A percentile compares a stretch with the other conserved stretches of the same genome.
These are phyloP conservation scores for Vickermania ingenoplastis DNA, from an alignment of 208 protist genomes.

Conservation along the genomic window DNA sequence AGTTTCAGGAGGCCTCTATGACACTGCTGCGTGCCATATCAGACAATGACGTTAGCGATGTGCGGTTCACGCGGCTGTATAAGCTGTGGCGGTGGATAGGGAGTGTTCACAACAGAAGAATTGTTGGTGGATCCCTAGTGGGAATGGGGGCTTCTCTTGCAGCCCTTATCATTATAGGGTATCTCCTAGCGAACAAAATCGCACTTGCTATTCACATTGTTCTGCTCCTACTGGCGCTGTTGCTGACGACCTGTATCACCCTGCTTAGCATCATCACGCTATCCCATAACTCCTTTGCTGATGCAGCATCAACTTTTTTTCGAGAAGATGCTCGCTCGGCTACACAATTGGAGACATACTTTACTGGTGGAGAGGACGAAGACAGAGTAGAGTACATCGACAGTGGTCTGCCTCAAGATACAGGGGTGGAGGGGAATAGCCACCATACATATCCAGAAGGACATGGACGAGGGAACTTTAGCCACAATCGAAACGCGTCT, in stretches of 20 bases:
- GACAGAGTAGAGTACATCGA: background rate
- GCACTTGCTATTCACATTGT: conserved; percentile 18
- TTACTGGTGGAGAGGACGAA: conserved; percentile 16
- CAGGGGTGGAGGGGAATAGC: background rate
- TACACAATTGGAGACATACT: conserved; percentile 20
- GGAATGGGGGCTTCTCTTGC: conserved; percentile 16
- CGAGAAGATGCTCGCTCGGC: conserved; percentile 22
- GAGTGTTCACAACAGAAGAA: background rate
- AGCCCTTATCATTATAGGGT: conserved; percentile 27
- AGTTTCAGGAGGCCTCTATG: background rate
- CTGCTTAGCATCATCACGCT: conserved; percentile 22
- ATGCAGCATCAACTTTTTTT: conserved; percentile 33
- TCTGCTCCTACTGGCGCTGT: conserved; percentile 19
- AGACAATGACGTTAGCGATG: conserved; percentile 1
- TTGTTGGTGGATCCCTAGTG: conserved; percentile 1
- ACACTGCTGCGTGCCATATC: background rate
- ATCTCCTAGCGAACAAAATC: conserved; percentile 15
- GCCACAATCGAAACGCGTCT: background rate
- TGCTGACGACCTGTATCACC: conserved; percentile 14
- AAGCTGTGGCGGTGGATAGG: background rate
- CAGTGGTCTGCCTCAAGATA: background rate
- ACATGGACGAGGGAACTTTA: too few relatives aligned
- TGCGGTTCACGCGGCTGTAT: background rate
- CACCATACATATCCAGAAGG: background rate
- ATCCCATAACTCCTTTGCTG: conserved; percentile 59